Evolutionary conservation across 495 filamentous ascomycete species (phyloP), one percentile per base, ranked within the genome.

Genomic region (Ascodesmis nigricans): DNA sequence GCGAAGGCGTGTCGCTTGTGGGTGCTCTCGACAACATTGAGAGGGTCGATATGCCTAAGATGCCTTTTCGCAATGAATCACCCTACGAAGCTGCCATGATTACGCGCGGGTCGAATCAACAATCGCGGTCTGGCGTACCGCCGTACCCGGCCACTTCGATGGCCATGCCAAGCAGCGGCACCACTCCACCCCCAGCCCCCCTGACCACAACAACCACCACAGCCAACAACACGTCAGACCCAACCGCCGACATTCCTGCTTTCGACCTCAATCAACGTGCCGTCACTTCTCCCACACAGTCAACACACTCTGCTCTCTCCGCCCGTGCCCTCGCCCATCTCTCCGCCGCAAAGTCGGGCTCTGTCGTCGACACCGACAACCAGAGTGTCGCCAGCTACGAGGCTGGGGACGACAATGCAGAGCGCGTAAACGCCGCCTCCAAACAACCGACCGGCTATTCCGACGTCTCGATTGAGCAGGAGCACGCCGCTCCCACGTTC

Each of bases 81-180:
- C n/a, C n/a, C n/a, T n/a, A n/a, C n/a, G n/a, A n/a, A n/a, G n/a
- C n/a, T n/a, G n/a, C n/a, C n/a, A n/a, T n/a, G n/a, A n/a, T n/a
- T n/a, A n/a, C n/a, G n/a, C n/a, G n/a, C n/a, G n/a, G n/a, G n/a
- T n/a, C n/a, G n/a, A n/a, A n/a, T n/a, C n/a, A n/a, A n/a, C n/a
- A n/a, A n/a, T n/a, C n/a, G n/a, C n/a, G n/a, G n/a, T n/a, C n/a
- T n/a, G n/a, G n/a, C n/a, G 77, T 73, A 42, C 55, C 73, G 41
- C 67, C 78, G 33, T 65, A 64, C 36, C 75, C 73, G 29, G 63
- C 62, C n/a, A 69, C 51, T 15, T 23, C 42, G 14, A 43, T 29
- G n/a, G 47, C 24, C 15, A 44, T 52, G 40, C 48, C 48, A 32
- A 32, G 21, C 16, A 41, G 43, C 3, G 48, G 43, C 9, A 35